A percentile compares a stretch with the other conserved stretches of the same genome.
Evolutionary conservation across 257 asterid genomes (phyloP).

Genomic region (Nicotiana noctiflora): DNA sequence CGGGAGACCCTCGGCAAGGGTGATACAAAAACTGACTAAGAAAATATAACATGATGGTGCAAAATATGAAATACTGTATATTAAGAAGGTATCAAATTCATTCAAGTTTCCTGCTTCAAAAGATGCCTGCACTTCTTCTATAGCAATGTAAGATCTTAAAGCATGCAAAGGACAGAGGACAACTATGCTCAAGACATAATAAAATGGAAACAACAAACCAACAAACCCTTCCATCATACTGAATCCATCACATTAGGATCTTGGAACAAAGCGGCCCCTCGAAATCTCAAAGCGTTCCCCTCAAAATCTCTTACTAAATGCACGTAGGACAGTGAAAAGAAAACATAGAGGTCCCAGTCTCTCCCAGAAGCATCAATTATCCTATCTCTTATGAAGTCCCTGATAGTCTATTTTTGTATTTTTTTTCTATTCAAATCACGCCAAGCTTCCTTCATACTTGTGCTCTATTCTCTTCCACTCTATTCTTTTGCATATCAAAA

Average conservation of each 20-base stretch:
- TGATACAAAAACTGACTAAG: neutral
- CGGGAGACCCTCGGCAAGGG: neutral
- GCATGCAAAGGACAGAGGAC: neutral
- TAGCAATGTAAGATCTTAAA: constrained; percentile 3
- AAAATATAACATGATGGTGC: neutral
- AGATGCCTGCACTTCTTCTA: neutral
- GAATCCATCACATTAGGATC: neutral
- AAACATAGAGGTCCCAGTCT: neutral
- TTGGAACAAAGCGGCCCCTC: neutral
- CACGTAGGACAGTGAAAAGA: neutral
- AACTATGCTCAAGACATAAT: neutral
- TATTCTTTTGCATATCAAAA: neutral
- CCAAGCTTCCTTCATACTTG: neutral
- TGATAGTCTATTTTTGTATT: no score
- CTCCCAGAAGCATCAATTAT: constrained; percentile 3
- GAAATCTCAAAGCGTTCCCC: neutral
- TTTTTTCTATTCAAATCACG: neutral
- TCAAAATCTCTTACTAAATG: neutral
- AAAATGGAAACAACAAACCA: neutral
- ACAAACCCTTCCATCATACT: neutral
- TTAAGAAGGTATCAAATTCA: neutral
- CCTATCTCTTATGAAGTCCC: no score
- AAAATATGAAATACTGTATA: neutral
- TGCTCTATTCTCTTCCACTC: constrained; percentile 1
- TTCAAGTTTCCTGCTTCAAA: neutral